phyloP scores from a whole-genome alignment of 305 asterid genomes.

The Lippia alba region DNA sequence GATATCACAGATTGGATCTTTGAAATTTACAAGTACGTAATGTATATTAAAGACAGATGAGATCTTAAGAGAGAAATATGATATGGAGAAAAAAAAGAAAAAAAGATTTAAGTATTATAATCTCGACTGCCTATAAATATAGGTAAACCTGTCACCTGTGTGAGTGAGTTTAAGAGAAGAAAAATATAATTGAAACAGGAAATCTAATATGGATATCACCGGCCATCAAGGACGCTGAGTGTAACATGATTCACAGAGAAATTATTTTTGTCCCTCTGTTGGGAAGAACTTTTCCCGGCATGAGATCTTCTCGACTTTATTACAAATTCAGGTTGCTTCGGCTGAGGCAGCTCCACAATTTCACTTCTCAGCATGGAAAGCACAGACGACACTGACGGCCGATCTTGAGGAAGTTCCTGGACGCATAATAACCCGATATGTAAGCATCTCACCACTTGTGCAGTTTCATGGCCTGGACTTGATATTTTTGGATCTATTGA shows the following conservation, averaged over 20 bases:
- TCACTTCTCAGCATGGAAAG: constrained; percentile 46
- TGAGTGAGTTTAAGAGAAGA: not conserved
- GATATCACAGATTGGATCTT: too few relatives aligned
- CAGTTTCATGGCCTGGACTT: not conserved
- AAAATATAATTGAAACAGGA: not conserved
- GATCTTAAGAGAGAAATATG: too few relatives aligned
- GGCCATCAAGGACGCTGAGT: not conserved
- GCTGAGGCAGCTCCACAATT: constrained; percentile 31
- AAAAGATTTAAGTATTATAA: too few relatives aligned
- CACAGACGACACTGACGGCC: constrained; percentile 37
- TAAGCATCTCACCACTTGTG: constrained; percentile 35
- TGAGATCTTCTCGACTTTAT: constrained; percentile 21
- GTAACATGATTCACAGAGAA: not conserved
- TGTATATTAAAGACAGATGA: too few relatives aligned
- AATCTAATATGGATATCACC: not conserved
- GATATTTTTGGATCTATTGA: constrained; percentile 35
- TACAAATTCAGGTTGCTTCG: constrained; percentile 29
- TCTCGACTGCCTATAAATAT: too few relatives aligned
- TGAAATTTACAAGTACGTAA: too few relatives aligned
- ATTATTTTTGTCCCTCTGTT: constrained; percentile 30
- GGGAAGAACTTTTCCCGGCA: constrained; percentile 30
- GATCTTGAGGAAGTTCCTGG: constrained; percentile 31
- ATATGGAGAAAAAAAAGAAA: too few relatives aligned
- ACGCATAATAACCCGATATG: too few relatives aligned
- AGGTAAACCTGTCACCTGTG: too few relatives aligned